Evolutionary conservation across 176 grass and related monocot genomes (phyloP).

Genomic region (Hordeum vulgare): MorexV3_pseudomolecules_assembly NC_058522.1:461957157-461957656

Average conservation of each 20-base stretch:
- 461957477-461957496: neutral
- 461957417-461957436: conserved; percentile 73
- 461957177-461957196: conserved; percentile 9
- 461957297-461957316: conserved; percentile 33
- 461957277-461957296: conserved; percentile 56
- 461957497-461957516: neutral
- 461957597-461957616: neutral
- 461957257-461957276: conserved; percentile 82
- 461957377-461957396: conserved; percentile 55
- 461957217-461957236: conserved; percentile 6
- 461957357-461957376: conserved; percentile 86
- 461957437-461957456: conserved; percentile 61
- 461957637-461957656: conserved; percentile 16
- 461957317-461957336: conserved; percentile 24
- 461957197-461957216: neutral
- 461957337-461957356: conserved; percentile 38
- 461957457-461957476: conserved; percentile 1
- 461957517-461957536: neutral
- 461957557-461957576: neutral
- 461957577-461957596: neutral
- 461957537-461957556: neutral
- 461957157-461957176: conserved; percentile 4
- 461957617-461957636: neutral
- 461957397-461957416: conserved; percentile 58
- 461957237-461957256: conserved; percentile 69